Evolutionary conservation across 352 stramenopile genomes (phyloP).

Genomic region (Ophiocytium majus): DNA sequence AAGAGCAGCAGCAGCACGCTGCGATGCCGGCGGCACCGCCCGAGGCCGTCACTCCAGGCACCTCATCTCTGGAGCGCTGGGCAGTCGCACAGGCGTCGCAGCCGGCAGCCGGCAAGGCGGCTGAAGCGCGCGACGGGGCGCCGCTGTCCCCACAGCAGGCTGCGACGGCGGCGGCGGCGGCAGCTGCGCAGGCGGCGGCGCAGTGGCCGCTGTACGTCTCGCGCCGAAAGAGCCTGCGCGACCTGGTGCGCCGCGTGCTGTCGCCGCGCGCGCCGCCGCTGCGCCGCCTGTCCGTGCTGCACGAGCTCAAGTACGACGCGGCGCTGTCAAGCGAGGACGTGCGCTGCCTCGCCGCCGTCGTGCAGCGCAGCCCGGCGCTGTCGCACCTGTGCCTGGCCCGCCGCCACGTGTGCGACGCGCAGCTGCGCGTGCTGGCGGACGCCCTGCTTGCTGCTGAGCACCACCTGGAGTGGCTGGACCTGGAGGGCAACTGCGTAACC

Average conservation of each 20-base stretch:
- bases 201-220: background rate
- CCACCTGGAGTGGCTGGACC: background rate
- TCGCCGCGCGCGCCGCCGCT: background rate
- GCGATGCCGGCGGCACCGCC: background rate
- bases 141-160: background rate
- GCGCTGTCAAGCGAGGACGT: background rate
- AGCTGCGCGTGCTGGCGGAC: background rate
- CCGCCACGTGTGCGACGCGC: background rate
- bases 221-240: background rate
- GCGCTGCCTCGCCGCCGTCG: background rate
- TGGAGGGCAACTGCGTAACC: slow-evolving; percentile 1
- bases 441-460: background rate
- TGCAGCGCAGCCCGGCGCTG: background rate
- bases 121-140: background rate
- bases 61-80: background rate
- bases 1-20: background rate
- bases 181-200: background rate
- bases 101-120: background rate
- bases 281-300: background rate
- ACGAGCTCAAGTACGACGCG: slow-evolving; percentile 2
- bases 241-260: background rate
- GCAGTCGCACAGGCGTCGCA: background rate
- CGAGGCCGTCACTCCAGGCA: background rate
- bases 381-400: background rate
- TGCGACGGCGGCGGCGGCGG: background rate